Base-by-base conservation (phyloP, 2,329 filamentous ascomycete species). In the Fusarium sp. region DNA sequence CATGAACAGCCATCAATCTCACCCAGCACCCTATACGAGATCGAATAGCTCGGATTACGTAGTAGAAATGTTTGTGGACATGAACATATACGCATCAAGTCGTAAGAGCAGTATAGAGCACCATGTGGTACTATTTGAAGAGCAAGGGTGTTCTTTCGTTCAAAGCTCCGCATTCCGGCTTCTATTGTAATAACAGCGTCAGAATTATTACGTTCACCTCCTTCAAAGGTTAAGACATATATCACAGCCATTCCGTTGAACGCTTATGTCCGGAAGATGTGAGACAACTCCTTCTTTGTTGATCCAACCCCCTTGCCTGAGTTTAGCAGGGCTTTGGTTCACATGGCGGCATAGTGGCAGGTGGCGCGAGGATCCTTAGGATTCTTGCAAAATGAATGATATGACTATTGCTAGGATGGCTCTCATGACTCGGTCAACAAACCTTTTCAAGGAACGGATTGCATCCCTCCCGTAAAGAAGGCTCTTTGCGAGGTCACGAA, bases 91-190 rank as follows among this genome's bases (percentile, higher is more conserved):
- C 28, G 10, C 28, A 30, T 13, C 28, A 30, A 30, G 11, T 30
- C 28, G 28, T 13, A 30, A 30, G 10, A 11, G 28, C 28, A 30
- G 10, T 30, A 30, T 7, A 35, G 33, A 35, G 17, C 33, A 9
- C 17, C 17, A n/a, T 6, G 15, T n/a, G 7, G 7, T 35, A n/a
- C 7, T 35, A 8, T 17, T n/a, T 17, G 33, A 19, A 35, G 33
- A 35, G 14, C 7, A 24, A 24, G 7, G 15, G n/a, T 55, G 19
- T 14, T 28, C 19, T 32, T 55, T 26, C 26, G 26, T 20, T 62
- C 6, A 28, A 17, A 19, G 13, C 32, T 48, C 10, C 13, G 17
- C 57, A 26, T 56, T 62, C 57, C 49, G 30, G 35, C 17, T 10
- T n/a, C 17, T 6, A 37, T n/a, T n/a, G n/a, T n/a, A 37, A n/a